Percentiles rank a stretch among this genome's conserved stretches.
phyloP scores from a whole-genome alignment of 2,329 filamentous ascomycete species.

The Leptographium wingfieldii region DNA sequence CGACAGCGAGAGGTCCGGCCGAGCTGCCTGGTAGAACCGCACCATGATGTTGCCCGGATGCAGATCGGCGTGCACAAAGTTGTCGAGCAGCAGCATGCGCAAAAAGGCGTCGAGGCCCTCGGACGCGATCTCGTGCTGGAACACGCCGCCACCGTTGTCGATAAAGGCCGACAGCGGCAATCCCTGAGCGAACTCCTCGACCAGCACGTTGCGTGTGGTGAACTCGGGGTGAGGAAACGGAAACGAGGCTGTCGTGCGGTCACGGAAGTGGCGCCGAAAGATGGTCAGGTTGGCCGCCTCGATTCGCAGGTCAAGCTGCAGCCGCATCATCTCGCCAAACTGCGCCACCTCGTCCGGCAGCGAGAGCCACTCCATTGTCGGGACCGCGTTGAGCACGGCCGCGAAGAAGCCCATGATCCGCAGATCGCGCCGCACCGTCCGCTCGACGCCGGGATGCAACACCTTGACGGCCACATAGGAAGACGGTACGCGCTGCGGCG shows the following conservation, averaged over 20 bases:
- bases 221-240: conserved; percentile 89
- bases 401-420: conserved; percentile 94
- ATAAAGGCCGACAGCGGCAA: conserved; percentile 86
- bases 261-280: conserved; percentile 83
- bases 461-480: conserved; percentile 94
- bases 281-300: conserved; percentile 81
- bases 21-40: conserved; percentile 79
- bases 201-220: conserved; percentile 79
- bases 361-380: conserved; percentile 94
- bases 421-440: conserved; percentile 78
- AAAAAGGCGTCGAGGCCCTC: conserved; percentile 93
- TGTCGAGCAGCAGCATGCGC: conserved; percentile 92
- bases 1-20: conserved; percentile 43
- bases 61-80: conserved; percentile 92
- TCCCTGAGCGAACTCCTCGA: conserved; percentile 92
- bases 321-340: conserved; percentile 96
- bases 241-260: conserved; percentile 89
- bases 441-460: conserved; percentile 81
- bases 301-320: conserved; percentile 92
- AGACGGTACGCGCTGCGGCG: conserved; percentile 74
- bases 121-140: conserved; percentile 86
- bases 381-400: conserved; percentile 66
- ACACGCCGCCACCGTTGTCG: conserved; percentile 80
- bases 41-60: conserved; percentile 99
- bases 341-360: conserved; percentile 87